Evolutionary conservation across 2,329 filamentous ascomycete species (phyloP).

Genomic region (Zymoseptoria pseudotritici): DNA sequence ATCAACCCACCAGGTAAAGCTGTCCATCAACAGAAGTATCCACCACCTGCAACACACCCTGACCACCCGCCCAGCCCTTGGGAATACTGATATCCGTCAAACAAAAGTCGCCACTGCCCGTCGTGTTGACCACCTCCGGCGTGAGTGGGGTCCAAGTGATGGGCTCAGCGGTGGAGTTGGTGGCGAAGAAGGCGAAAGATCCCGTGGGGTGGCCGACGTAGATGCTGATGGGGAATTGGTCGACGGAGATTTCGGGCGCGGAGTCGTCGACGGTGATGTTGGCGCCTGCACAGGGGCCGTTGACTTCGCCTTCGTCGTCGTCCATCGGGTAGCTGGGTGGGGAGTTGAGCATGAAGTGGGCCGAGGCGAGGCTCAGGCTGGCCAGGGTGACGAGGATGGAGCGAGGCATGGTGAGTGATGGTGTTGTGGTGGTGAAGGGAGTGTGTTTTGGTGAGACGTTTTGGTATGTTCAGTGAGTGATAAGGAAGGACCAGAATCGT

Average conservation of each 20-base stretch:
- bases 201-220: constrained; percentile 22
- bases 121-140: constrained; percentile 18
- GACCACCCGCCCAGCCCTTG: constrained; percentile 20
- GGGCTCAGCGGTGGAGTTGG: constrained; percentile 21
- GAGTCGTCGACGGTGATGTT: constrained; percentile 18
- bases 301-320: constrained; percentile 20
- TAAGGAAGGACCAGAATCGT: neutral
- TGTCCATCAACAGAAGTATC: constrained; percentile 22
- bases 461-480: neutral
- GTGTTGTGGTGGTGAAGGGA: neutral
- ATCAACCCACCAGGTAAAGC: constrained; percentile 25
- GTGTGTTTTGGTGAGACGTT: neutral
- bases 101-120: constrained; percentile 25
- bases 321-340: constrained; percentile 29
- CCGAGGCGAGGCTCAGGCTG: constrained; percentile 28
- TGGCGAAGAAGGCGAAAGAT: constrained; percentile 23
- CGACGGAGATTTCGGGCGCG: constrained; percentile 21
- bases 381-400: constrained; percentile 21
- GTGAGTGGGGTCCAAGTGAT: constrained; percentile 26
- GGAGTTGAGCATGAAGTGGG: constrained; percentile 38
- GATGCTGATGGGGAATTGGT: constrained; percentile 23
- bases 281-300: constrained; percentile 24
- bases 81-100: constrained; percentile 21
- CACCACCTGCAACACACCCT: constrained; percentile 26
- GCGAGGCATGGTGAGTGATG: constrained; percentile 17